Base-by-base conservation (phyloP, 2,329 filamentous ascomycete species). In the Pseudopyricularia javanii region DNA sequence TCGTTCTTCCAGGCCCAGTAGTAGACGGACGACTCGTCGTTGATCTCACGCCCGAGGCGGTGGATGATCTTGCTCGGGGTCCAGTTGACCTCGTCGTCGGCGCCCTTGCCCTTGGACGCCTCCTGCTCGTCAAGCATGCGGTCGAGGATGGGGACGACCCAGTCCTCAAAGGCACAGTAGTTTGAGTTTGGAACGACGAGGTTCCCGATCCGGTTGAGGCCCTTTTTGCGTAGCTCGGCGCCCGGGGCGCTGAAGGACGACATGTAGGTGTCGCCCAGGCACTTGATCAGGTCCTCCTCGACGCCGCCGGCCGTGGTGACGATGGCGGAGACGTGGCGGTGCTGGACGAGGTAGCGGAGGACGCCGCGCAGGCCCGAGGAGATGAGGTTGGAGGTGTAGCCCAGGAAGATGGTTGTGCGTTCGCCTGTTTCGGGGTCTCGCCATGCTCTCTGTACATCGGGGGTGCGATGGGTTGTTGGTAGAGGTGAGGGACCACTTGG, bases 261-360 rank as follows among this genome's bases (percentile, higher is more conserved):
- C 64, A 97, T 82, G 68, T 96, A 98, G 0, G 93, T 98, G 51
- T 89, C 85, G 11, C 86, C 93, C 2, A 98, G 82, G 62, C 93
- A 98, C 73, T 98, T 98, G 77, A 98, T 98, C 54, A 98, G 83
- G 68, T 98, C 93, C 67, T 98, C 93, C 68, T 98, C 93, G 51
- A 98, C 81, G 50, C 93, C 93, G 47, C 93, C 93, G 0, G 93
- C 93, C 0, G 93, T 95, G 24, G 93, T 95, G 56, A 98, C 93
- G 62, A 98, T 88, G 59, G 86, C 87, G 1, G 89, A 93, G 57
- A 98, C 83, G 65, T 97, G 91, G 57, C 83, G 85, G 71, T 98
- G 90, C 71, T 97, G 80, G 47, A 94, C 91, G 1, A 98, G 80
- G 72, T 90, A 98, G 54, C 93, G 87, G 58, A 98, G 74, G 34